Evolutionary conservation across 129 eudicot genomes (phyloP).

Genomic region (Kitagawia praeruptora): DNA sequence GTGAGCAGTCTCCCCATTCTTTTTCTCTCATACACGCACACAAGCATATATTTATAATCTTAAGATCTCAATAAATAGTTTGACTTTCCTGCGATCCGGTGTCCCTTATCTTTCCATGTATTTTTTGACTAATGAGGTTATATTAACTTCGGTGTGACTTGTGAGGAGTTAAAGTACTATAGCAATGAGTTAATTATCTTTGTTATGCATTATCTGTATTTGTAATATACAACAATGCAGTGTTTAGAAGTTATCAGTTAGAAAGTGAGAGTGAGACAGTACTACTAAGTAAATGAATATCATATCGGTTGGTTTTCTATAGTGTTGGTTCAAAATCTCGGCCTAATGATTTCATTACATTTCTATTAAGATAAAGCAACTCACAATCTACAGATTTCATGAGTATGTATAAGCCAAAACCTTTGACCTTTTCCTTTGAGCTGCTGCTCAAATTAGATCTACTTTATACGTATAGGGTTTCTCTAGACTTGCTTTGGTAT

Average conservation of each 20-base stretch:
- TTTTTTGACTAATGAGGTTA: neutral
- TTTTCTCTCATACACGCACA: neutral
- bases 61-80: neutral
- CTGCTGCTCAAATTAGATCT: neutral
- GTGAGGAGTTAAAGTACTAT: neutral
- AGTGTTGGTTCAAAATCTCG: neutral
- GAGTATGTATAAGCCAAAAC: neutral
- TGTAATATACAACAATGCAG: neutral
- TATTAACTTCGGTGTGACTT: neutral
- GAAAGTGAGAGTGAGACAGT: neutral
- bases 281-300: neutral
- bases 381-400: neutral
- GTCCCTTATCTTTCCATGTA: neutral
- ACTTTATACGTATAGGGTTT: neutral
- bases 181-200: neutral
- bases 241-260: neutral
- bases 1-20: conserved; percentile 20
- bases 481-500: too few relatives aligned
- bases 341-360: neutral
- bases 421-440: neutral
- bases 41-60: neutral
- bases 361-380: neutral
- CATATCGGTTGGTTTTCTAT: neutral
- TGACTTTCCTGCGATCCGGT: neutral
- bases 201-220: neutral